Conservation (phyloP, 495 filamentous ascomycete genomes). For the Hypoxylon perforatum region DNA sequence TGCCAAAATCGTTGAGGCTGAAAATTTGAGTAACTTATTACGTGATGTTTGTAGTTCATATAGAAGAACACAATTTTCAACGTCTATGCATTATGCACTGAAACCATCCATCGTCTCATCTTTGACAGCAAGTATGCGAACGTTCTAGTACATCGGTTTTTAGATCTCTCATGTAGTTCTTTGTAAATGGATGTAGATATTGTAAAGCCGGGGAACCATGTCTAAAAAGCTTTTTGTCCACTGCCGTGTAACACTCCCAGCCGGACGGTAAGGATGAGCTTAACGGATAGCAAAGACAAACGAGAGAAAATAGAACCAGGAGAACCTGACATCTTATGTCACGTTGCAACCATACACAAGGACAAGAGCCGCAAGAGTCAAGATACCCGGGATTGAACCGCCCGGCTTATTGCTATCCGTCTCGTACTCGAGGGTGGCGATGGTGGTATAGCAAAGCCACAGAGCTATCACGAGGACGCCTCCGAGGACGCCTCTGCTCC, state of each 20-base stretch:
- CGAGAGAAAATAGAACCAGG: neutral
- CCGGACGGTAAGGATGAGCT: neutral
- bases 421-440: neutral
- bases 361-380: neutral
- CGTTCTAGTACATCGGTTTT: neutral
- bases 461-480: neutral
- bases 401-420: neutral
- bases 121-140: neutral
- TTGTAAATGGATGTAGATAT: too few relatives aligned
- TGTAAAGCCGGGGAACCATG: neutral
- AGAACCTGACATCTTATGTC: neutral
- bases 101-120: neutral
- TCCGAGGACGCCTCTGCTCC: neutral
- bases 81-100: neutral
- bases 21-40: too few relatives aligned
- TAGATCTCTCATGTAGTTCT: constrained; percentile 12
- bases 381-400: neutral
- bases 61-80: neutral
- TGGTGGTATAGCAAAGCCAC: neutral
- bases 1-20: too few relatives aligned
- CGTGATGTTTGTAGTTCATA: too few relatives aligned
- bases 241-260: constrained; percentile 18
- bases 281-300: neutral
- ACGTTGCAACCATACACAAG: neutral
- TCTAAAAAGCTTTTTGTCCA: neutral